These are phyloP conservation scores for Phragmites australis DNA, from an alignment of 176 grass and related monocot species.

Conservation along the genomic window DNA sequence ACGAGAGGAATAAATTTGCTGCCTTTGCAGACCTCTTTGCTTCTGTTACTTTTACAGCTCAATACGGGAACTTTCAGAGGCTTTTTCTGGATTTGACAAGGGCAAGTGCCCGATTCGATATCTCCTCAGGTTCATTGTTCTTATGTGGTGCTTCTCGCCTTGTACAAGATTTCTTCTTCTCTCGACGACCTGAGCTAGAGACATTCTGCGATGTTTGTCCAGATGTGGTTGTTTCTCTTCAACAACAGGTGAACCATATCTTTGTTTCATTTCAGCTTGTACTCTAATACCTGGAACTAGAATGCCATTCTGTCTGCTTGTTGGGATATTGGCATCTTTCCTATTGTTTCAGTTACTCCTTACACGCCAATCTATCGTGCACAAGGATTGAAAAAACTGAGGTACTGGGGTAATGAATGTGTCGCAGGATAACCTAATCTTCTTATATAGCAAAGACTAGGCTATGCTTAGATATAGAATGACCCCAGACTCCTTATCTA, in stretches of 20 bases:
- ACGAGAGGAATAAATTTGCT: constrained; percentile 58
- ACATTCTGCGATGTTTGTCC: constrained; percentile 71
- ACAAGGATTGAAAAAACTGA: neutral
- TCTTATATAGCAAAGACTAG: neutral
- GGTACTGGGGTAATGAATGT: neutral
- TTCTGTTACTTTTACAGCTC: constrained; percentile 76
- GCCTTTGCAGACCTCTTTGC: constrained; percentile 75
- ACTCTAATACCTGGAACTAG: constrained; percentile 29
- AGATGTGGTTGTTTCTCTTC: constrained; percentile 72
- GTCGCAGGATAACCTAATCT: constrained; percentile 24
- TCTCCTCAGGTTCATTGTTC: constrained; percentile 77
- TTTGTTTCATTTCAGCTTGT: constrained; percentile 29
- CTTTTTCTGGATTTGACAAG: constrained; percentile 83
- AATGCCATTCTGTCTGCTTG: neutral
- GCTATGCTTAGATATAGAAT: constrained; percentile 2
- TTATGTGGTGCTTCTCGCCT: constrained; percentile 62
- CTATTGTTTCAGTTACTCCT: neutral
- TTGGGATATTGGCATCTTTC: neutral
- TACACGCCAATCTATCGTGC: neutral
- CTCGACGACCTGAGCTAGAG: constrained; percentile 54
- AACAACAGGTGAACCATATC: constrained; percentile 73
- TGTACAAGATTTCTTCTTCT: constrained; percentile 72
- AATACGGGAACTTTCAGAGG: constrained; percentile 89
- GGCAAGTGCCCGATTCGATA: constrained; percentile 64
- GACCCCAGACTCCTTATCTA: neutral